Evolutionary conservation across 192 early-diverging fungal genomes (phyloP), one percentile per base, ranked within the genome.

Genomic region (Chytriomyces sp.): DNA sequence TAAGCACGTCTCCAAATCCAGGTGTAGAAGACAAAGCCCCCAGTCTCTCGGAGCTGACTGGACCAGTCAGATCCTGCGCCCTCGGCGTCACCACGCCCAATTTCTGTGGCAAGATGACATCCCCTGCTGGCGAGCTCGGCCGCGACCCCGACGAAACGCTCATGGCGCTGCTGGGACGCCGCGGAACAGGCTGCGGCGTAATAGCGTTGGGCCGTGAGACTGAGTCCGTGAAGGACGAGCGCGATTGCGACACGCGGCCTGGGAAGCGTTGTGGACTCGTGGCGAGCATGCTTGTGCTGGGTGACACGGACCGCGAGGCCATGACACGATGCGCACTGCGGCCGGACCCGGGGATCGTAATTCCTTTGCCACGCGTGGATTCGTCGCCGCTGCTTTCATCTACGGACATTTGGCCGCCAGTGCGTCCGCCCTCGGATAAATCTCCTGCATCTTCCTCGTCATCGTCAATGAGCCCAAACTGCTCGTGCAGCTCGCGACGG

Each of bases 221-320:
- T 19, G 28, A 33, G 22, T 70, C 49, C 17, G 52, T 33, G 78
- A 67, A 4, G 19, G 63, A 22, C 44, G n/a, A 49, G 4, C 14
- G 37, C 38, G n/a, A 28, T 17, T 64, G 63, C n/a, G n/a, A n/a
- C 8, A 64, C 7, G 17, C 63, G 14, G 22, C 63, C 63, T 2
- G 79, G 82, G 64, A 76, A 83, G n/a, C 19, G 8, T 62, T 82
- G 78, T 5, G 79, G 79, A 14, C 76, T 82, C 5, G 76, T 82
- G 5, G 72, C 54, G 2, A 80, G 57, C 5, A 74, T 40, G 58
- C 70, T 80, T 25, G 34, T 26, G 4, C 44, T 53, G 57, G 58
- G 60, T 33, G 10, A 44, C 14, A 41, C 54, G 64, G 25, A 75
- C 17, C 22, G 56, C 17, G 39, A 52, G 8, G 14, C 22, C 57